These are phyloP conservation scores for Sugiyamaella novakii DNA, from an alignment of 1,139 yeast species.

Conservation along the genomic window DNA sequence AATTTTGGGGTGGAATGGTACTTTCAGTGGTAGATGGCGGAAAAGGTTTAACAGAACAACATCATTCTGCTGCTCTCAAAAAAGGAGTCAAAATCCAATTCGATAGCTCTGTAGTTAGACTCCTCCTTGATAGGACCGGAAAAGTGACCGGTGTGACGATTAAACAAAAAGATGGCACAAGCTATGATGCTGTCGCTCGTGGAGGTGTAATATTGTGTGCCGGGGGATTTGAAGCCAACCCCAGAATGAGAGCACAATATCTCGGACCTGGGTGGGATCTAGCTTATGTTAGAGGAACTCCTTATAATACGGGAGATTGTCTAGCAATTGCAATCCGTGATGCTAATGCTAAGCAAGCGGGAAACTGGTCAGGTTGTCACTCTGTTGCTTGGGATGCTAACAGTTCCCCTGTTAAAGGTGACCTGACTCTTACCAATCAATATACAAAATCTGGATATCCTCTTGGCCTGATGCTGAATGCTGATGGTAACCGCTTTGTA, in stretches of 20 bases:
- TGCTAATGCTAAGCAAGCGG: background rate
- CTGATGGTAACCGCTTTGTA: background rate
- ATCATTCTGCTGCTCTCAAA: background rate
- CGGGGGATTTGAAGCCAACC: slow-evolving; percentile 1
- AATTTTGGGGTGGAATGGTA: slow-evolving; percentile 1
- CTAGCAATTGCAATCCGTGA: background rate
- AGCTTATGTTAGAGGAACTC: background rate
- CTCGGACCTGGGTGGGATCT: slow-evolving; percentile 3
- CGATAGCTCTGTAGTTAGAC: background rate
- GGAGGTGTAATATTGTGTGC: background rate
- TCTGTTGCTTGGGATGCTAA: slow-evolving; percentile 2
- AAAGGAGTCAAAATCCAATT: background rate
- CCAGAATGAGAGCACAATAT: background rate
- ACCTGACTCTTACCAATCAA: background rate
- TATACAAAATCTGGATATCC: slow-evolving; percentile 1
- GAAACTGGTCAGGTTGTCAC: slow-evolving; percentile 3
- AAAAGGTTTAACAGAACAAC: background rate
- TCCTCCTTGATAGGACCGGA: background rate
- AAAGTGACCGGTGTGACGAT: background rate
- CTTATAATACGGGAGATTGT: slow-evolving; percentile 1
- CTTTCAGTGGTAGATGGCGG: background rate
- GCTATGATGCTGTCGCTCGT: background rate
- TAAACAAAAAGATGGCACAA: background rate
- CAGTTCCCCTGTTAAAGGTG: background rate
- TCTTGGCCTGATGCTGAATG: background rate